Conservation (phyloP, 2,329 filamentous ascomycete species). For the Verticillium nubilum region DNA sequence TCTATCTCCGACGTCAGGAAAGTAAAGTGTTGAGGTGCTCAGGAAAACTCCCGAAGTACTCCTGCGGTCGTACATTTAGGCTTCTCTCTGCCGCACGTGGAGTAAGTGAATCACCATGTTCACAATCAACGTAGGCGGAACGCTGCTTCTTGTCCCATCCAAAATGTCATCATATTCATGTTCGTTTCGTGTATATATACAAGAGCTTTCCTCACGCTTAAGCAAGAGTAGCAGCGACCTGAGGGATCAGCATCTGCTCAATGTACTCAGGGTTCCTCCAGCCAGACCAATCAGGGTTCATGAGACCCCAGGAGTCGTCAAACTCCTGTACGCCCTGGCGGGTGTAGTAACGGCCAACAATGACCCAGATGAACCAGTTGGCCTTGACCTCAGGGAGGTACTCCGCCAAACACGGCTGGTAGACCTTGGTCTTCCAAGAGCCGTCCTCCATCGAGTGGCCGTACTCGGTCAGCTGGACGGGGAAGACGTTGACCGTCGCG, state of each 20-base stretch:
- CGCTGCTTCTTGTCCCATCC: too few species aligned
- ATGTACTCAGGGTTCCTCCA: conserved; percentile 42
- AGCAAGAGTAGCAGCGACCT: conserved; percentile 27
- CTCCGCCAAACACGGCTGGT: conserved; percentile 44
- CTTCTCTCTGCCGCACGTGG: too few species aligned
- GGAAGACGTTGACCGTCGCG: conserved; percentile 32
- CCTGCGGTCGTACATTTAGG: too few species aligned
- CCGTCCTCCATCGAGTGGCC: conserved; percentile 45
- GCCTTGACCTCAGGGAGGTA: conserved; percentile 43
- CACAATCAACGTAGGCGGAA: too few species aligned
- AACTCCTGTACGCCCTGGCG: conserved; percentile 45
- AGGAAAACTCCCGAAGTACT: too few species aligned
- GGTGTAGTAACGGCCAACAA: conserved; percentile 55
- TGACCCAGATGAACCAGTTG: conserved; percentile 54
- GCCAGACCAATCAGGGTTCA: conserved; percentile 47
- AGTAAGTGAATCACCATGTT: too few species aligned
- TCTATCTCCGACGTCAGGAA: too few species aligned
- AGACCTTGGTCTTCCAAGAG: conserved; percentile 28
- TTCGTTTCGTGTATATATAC: neutral
- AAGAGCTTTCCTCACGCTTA: neutral
- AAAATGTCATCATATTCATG: neutral
- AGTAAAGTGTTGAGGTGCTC: too few species aligned
- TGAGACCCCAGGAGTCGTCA: conserved; percentile 53
- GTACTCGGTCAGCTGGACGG: conserved; percentile 48
- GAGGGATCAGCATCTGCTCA: conserved; percentile 31